Evolutionary conservation across 768 basidiomycete genomes (phyloP), one percentile per base, ranked within the genome.

Genomic region (Tephrocybe sp.): DNA sequence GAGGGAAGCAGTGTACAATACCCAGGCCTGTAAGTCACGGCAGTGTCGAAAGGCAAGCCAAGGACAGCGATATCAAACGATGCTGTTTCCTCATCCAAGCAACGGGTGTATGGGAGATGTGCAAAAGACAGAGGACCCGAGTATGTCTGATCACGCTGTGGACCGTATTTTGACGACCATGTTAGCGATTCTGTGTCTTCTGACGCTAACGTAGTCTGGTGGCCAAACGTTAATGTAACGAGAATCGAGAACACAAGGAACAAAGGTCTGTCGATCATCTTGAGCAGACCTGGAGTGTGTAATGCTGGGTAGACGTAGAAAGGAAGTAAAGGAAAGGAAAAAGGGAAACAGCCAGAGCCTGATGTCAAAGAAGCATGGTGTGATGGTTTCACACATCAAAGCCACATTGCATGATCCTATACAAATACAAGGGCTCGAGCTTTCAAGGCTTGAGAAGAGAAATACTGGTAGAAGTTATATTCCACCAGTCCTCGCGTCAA

Each of bases 81-180:
- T 12, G 68, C 62, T 13, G 60, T 62, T 44, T 74, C 72, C 55
- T 85, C 73, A 54, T 88, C 83, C 34, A 92, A 72, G 62, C 90
- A 92, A 33, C 79, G 78, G 7, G 72, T 58, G 63, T 90, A 92
- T 1, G 89, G 84, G 12, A 91, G 70, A 60, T 92, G 92, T 16
- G 91, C 87, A 71, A 95, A 96, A 0, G 89, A 76, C 13, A 88
- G 74, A 26, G 90, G 86, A 0, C 93, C 92, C 5, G 87, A 82
- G 72, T 90, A 95, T 4, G 75, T 66, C 36, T 85, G 81, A 67
- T 94, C 90, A 16, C 76, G 73, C 55, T 89, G 85, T 8, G 67
- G 61, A n/a, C 89, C 89, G 57, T 90, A 93, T 65, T 87, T 90
- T 48, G 80, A 73, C 6, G 74, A 64, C 87, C 87, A 90, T 45